Conservation (phyloP, 345 rosid genomes). For the Citrus glauca region DNA sequence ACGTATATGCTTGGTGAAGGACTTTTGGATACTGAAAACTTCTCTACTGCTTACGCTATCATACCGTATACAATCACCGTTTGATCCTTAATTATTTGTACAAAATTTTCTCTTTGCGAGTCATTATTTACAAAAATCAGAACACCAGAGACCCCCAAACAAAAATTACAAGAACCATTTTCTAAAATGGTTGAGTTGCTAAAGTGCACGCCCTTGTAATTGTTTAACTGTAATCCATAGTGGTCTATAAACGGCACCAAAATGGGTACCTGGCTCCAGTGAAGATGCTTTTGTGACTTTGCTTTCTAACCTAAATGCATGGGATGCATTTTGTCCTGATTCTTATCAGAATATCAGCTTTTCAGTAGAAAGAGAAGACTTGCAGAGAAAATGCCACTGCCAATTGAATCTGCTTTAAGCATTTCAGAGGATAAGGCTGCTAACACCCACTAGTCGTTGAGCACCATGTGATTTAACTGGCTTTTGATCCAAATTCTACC, state of each 20-base stretch:
- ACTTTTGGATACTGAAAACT: background rate
- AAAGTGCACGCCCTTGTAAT: background rate
- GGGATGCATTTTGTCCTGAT: background rate
- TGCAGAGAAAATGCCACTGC: conserved; percentile 1
- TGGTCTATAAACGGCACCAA: background rate
- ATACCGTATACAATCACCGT: background rate
- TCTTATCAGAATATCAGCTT: background rate
- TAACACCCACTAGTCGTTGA: background rate
- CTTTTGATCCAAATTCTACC: background rate
- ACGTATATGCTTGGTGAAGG: background rate
- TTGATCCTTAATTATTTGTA: background rate
- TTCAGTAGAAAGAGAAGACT: background rate
- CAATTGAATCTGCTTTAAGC: background rate
- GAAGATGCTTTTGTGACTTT: background rate
- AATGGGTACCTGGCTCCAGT: background rate
- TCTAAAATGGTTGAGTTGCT: background rate
- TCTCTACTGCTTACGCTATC: background rate
- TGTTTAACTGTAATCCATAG: background rate
- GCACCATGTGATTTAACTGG: background rate
- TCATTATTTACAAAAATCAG: background rate
- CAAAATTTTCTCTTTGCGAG: background rate
- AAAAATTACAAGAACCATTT: background rate
- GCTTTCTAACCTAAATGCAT: background rate
- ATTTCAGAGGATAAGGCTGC: background rate
- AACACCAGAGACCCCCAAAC: background rate